Percentiles rank a stretch among this genome's conserved stretches.
phyloP scores from a whole-genome alignment of 108 stramenopile genomes.

The Schizochytrium sp. region DNA sequence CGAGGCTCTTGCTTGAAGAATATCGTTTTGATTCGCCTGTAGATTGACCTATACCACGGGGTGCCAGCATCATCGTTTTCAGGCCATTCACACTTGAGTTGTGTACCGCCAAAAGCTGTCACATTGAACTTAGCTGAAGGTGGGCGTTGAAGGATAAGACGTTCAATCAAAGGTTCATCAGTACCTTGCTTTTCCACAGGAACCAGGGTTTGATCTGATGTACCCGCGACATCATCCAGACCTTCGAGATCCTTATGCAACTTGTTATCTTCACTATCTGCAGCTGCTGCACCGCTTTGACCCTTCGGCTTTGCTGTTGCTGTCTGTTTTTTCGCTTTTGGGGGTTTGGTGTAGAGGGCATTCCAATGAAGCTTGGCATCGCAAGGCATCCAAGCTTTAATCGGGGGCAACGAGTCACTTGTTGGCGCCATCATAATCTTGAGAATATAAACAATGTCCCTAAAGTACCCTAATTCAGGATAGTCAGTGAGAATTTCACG shows the following conservation, averaged over 20 bases:
- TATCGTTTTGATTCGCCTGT: conserved; percentile 42
- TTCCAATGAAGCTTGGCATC: conserved; percentile 74
- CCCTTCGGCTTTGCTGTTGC: neutral
- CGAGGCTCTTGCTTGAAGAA: conserved; percentile 68
- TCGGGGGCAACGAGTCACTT: conserved; percentile 71
- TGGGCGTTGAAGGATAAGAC: neutral
- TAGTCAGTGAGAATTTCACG: conserved; percentile 86
- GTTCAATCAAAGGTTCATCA: conserved; percentile 7
- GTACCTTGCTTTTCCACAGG: neutral
- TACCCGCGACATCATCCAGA: neutral
- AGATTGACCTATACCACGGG: conserved; percentile 55
- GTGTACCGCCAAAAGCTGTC: conserved; percentile 9
- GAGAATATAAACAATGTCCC: conserved; percentile 98
- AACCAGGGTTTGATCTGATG: neutral
- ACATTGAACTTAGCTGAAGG: conserved; percentile 27
- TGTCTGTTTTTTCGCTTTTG: neutral
- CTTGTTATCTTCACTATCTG: neutral
- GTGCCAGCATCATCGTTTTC: neutral
- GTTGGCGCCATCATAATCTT: conserved; percentile 81
- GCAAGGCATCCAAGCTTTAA: conserved; percentile 65
- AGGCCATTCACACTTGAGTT: conserved; percentile 60
- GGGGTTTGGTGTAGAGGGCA: neutral
- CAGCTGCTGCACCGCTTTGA: neutral
- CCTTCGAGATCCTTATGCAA: conserved; percentile 53
- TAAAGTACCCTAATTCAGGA: conserved; percentile 96